These are phyloP conservation scores for Podospora appendiculata DNA, from an alignment of 495 filamentous ascomycete genomes.

Conservation along the genomic window DNA sequence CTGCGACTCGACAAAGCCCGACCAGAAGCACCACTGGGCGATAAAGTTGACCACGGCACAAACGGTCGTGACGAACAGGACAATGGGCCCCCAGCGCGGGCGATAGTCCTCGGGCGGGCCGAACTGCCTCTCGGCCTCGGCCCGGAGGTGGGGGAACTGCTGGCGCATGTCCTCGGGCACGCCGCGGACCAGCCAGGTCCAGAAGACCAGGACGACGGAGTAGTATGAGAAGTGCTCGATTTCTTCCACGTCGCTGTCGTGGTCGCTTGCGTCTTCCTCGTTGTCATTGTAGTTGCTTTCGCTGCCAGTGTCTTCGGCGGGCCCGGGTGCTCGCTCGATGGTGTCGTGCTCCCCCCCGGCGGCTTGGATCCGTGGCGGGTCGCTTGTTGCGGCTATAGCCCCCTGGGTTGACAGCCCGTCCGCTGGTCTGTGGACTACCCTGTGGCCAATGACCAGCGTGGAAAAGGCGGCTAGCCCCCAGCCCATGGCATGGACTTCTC, in stretches of 20 bases:
- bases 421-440: too few relatives aligned
- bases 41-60: conserved; percentile 1
- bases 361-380: too few relatives aligned
- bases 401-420: too few relatives aligned
- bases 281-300: background rate
- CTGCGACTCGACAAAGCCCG: background rate
- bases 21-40: conserved; percentile 3
- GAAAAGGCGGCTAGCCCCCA: too few relatives aligned
- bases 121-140: background rate
- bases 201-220: background rate
- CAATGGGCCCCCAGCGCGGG: background rate
- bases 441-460: too few relatives aligned
- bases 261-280: background rate
- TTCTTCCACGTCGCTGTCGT: background rate
- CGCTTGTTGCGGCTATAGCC: too few relatives aligned
- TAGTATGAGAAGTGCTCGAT: background rate
- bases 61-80: background rate
- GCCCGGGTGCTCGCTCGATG: too few relatives aligned
- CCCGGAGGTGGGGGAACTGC: background rate
- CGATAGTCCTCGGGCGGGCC: background rate
- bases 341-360: too few relatives aligned
- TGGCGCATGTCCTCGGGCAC: background rate
- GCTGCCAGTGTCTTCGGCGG: too few relatives aligned
- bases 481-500: too few relatives aligned
- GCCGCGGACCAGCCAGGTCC: background rate